phyloP scores from a whole-genome alignment of 371 early-diverging fungal genomes.

The Apophysomyces trapeziformis region DNA sequence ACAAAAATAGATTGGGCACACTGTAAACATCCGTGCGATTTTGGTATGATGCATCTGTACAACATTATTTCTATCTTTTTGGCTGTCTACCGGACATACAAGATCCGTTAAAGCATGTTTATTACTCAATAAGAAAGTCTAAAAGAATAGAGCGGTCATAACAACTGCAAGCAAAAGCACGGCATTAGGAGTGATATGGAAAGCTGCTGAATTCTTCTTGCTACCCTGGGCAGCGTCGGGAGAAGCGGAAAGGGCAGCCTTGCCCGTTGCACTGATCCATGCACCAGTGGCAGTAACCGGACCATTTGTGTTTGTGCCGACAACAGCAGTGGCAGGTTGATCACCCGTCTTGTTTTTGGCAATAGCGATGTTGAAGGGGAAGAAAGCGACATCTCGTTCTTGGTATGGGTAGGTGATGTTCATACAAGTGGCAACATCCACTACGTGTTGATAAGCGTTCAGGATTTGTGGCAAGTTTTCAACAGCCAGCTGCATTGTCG shows the following conservation, averaged over 20 bases:
- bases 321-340: slow-evolving; percentile 11
- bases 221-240: background rate
- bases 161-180: background rate
- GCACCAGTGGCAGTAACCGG: slow-evolving; percentile 18
- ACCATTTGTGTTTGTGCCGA: slow-evolving; percentile 13
- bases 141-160: background rate
- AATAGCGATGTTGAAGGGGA: slow-evolving; percentile 23
- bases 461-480: slow-evolving; percentile 53
- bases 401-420: slow-evolving; percentile 60
- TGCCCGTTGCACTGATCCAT: background rate
- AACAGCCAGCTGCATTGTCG: slow-evolving; percentile 52
- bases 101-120: background rate
- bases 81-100: background rate
- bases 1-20: too few relatives aligned
- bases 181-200: background rate
- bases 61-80: background rate
- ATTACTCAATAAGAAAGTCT: slow-evolving; percentile 1
- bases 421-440: slow-evolving; percentile 57
- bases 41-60: too few relatives aligned
- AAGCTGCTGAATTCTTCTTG: background rate
- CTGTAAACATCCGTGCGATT: too few relatives aligned
- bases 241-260: background rate
- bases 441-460: slow-evolving; percentile 48
- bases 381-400: slow-evolving; percentile 39
- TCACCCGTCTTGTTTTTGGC: slow-evolving; percentile 15